Evolutionary conservation across 2,329 filamentous ascomycete species (phyloP).

Genomic region (Arthroderma sp.): DNA sequence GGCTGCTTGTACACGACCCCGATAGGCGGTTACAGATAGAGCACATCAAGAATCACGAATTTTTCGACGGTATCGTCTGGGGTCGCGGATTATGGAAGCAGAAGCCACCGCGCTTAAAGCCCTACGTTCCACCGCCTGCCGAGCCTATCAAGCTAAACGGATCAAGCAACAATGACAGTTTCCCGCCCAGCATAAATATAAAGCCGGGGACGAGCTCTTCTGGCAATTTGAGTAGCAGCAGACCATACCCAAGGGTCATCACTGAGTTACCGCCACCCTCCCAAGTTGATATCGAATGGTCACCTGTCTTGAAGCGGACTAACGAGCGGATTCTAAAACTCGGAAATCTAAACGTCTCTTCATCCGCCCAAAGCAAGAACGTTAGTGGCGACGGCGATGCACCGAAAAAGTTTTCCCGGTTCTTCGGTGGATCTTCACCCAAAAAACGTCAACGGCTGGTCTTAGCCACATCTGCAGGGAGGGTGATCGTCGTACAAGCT

Average conservation of each 20-base stretch:
- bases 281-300: constrained; percentile 97
- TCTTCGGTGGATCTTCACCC: constrained; percentile 79
- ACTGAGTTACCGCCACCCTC: constrained; percentile 94
- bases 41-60: constrained; percentile 91
- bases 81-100: constrained; percentile 77
- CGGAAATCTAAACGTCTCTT: constrained; percentile 76
- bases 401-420: constrained; percentile 75
- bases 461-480: constrained; percentile 83
- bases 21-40: constrained; percentile 74
- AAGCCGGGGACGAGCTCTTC: constrained; percentile 15
- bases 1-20: constrained; percentile 80
- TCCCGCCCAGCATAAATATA: constrained; percentile 28
- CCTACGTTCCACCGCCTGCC: constrained; percentile 64
- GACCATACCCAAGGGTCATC: constrained; percentile 67
- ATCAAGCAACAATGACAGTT: constrained; percentile 23
- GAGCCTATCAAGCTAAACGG: constrained; percentile 67
- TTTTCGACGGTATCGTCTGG: constrained; percentile 79
- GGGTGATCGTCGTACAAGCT: constrained; percentile 77
- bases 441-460: constrained; percentile 91
- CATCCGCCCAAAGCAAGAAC: constrained; percentile 57
- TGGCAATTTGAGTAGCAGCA: constrained; percentile 28
- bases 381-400: constrained; percentile 51
- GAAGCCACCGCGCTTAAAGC: constrained; percentile 74
- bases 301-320: constrained; percentile 74
- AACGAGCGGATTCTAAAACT: constrained; percentile 93